Conservation (phyloP, 345 rosid genomes). For the Crucihimalaya himalaica region DNA sequence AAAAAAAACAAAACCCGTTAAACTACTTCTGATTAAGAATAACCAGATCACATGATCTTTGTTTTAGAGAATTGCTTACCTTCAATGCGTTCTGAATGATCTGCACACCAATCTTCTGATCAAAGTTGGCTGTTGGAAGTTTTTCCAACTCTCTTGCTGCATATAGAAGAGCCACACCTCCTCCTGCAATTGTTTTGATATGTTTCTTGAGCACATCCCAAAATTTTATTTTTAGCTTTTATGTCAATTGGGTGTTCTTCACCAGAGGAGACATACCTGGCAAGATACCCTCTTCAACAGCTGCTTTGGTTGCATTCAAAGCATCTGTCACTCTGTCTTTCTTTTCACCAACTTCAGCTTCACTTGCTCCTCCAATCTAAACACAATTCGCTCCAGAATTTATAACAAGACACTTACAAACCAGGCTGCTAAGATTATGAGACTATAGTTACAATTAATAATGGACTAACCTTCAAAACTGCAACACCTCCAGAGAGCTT, state of each 20-base stretch:
- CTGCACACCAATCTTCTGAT: constrained; percentile 95
- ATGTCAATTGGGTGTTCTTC: not conserved
- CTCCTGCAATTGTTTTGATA: constrained; percentile 52
- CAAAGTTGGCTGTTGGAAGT: constrained; percentile 87
- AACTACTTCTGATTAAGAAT: not conserved
- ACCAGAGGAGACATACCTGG: constrained; percentile 50
- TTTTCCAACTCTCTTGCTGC: constrained; percentile 85
- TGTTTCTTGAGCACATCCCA: not conserved
- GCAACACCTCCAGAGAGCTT: constrained; percentile 99
- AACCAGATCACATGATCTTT: not conserved
- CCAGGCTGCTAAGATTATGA: not conserved
- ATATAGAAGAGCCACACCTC: constrained; percentile 94
- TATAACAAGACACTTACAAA: not conserved
- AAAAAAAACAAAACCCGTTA: not conserved
- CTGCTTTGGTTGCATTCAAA: constrained; percentile 96
- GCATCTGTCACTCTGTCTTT: constrained; percentile 99
- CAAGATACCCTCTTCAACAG: constrained; percentile 98
- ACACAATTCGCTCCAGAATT: not conserved
- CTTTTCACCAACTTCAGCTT: constrained; percentile 92
- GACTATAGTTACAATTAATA: not conserved
- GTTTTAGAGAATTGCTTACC: not conserved
- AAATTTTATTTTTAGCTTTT: not conserved
- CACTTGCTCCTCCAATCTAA: constrained; percentile 99
- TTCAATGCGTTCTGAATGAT: constrained; percentile 81
- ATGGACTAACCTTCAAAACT: constrained; percentile 26